phyloP scores from a whole-genome alignment of 352 stramenopile genomes.

The Globisporangium acanthophoron region DNA sequence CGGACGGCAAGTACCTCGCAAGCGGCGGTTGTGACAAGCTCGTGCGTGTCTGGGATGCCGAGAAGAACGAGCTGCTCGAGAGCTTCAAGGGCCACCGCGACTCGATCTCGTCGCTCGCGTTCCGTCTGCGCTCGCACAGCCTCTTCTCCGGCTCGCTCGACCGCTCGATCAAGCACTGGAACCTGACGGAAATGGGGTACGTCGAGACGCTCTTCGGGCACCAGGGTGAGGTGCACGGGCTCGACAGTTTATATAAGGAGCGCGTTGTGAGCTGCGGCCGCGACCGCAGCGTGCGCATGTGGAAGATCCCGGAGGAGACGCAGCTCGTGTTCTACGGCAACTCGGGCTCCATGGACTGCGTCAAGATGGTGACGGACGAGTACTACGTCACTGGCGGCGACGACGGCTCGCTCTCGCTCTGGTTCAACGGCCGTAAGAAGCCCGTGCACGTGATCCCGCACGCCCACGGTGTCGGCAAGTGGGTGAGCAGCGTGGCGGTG shows the following conservation, averaged over 20 bases:
- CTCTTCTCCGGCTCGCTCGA: conserved; percentile 92
- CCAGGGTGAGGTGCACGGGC: conserved; percentile 85
- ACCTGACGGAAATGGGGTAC: conserved; percentile 94
- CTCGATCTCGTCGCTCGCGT: conserved; percentile 80
- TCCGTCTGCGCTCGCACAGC: conserved; percentile 84
- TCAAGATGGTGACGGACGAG: conserved; percentile 90
- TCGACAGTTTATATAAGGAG: conserved; percentile 90
- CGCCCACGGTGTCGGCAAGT: conserved; percentile 86
- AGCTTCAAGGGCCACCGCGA: conserved; percentile 90
- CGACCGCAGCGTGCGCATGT: conserved; percentile 91
- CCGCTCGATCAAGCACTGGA: conserved; percentile 93
- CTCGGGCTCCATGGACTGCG: conserved; percentile 88
- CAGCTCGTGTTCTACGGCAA: conserved; percentile 93
- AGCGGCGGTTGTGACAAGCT: conserved; percentile 90
- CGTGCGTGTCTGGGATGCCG: conserved; percentile 86
- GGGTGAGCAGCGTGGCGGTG: conserved; percentile 88
- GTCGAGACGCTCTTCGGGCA: conserved; percentile 94
- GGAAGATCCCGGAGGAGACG: conserved; percentile 94
- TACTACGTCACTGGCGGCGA: conserved; percentile 92
- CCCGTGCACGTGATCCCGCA: conserved; percentile 73
- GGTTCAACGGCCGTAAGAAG: conserved; percentile 93
- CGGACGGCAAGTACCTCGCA: conserved; percentile 89
- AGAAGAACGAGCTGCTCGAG: conserved; percentile 74
- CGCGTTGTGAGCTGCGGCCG: conserved; percentile 87
- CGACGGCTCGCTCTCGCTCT: conserved; percentile 88